Evolutionary conservation across 208 protist genomes (phyloP), one percentile per base, ranked within the genome.

Genomic region (Tritrichomonas foetus): DNA sequence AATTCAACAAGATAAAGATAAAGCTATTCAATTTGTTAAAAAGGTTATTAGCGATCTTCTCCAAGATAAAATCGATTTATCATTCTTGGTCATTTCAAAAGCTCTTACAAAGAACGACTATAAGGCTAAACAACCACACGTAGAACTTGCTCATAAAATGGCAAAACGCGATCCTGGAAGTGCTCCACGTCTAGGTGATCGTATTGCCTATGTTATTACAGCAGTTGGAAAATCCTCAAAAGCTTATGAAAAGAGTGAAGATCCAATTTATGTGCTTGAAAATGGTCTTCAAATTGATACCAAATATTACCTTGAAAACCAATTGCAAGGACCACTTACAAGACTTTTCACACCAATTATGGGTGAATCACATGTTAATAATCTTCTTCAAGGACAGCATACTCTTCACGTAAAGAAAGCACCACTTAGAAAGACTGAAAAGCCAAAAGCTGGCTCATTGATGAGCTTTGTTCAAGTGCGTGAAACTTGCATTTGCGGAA

Each of bases 241-340:
- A 94, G 97, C 97, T 27, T 99, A 98, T 95, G 99, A 99, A 94
- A 99, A 98, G 72, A 97, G 97, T n/a, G 99, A 99, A 96, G 99
- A 99, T 96, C 99, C 99, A 30, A 98, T 99, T 16, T 99, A 99
- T 95, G 99, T 98, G 0, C 95, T 99, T 16, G 96, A 99, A 66
- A 96, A 99, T 84, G 98, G 97, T 93, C 94, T 99, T 14, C 97
- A 96, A 16, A 97, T 99, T 39, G 98, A 99, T 94, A 95, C 96
- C 39, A 92, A 97, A 64, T 98, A 99, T 94, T 99, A 99, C 94
- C 94, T 99, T 0, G 96, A 99, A 66, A 96, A 99, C 95, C 98
- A 99, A 96, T 94, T 99, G 2, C 93, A 93, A 47, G 95, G 96
- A 33, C 98, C 98, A 47, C 93, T 99, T 13, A 27, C 95, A n/a